A percentile compares a stretch with the other conserved stretches of the same genome.
Conservation (phyloP, 139 green algal species). For the Ettlia oleoabundans region DNA sequence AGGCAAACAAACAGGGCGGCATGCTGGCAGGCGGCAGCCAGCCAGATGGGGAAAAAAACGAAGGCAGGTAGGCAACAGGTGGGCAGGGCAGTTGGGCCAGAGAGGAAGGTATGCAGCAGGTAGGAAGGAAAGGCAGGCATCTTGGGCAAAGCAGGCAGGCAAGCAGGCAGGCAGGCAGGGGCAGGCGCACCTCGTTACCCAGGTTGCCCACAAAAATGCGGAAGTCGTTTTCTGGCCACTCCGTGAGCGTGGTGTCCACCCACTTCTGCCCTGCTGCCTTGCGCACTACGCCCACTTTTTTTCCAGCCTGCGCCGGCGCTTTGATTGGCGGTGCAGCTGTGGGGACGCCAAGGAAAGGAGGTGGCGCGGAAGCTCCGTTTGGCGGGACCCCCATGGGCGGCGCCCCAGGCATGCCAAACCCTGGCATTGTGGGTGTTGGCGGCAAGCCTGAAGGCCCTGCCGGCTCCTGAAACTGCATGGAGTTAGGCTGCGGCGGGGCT, state of each 20-base stretch:
- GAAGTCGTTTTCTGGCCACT: slow-evolving; percentile 95
- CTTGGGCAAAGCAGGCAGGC: too few species aligned
- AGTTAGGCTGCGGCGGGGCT: not conserved
- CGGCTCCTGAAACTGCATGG: not conserved
- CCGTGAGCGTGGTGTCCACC: slow-evolving; percentile 79
- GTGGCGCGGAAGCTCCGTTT: too few species aligned
- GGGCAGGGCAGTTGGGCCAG: too few species aligned
- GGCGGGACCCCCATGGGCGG: not conserved
- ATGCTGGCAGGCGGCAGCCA: not conserved
- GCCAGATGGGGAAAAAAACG: too few species aligned
- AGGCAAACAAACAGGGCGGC: not conserved
- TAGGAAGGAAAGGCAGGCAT: too few species aligned
- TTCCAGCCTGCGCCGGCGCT: not conserved
- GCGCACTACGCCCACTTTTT: slow-evolving; percentile 50
- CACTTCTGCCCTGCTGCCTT: slow-evolving; percentile 71
- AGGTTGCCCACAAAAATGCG: slow-evolving; percentile 98
- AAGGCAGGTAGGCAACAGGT: too few species aligned
- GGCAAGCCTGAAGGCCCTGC: not conserved
- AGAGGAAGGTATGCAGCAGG: too few species aligned
- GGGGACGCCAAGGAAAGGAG: not conserved
- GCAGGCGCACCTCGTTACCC: slow-evolving; percentile 77
- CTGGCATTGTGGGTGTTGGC: too few species aligned
- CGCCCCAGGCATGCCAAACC: too few species aligned
- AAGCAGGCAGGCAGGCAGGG: not conserved
- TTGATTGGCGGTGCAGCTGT: not conserved